Conservation (phyloP, 768 basidiomycete species). For the Dioszegia aurantiaca region DNA sequence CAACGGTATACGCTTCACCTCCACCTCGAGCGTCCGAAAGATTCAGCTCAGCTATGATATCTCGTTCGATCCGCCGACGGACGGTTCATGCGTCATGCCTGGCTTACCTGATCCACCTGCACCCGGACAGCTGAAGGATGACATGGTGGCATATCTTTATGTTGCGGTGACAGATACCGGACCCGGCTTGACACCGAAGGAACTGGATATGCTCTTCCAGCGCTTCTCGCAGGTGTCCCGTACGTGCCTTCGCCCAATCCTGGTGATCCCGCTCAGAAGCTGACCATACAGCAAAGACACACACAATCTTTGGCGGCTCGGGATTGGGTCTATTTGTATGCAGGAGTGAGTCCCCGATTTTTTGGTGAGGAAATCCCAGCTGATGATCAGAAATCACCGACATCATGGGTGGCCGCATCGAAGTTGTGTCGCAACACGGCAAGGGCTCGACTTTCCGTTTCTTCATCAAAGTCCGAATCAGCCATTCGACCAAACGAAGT, state of each 20-base stretch:
- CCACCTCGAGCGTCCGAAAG: conserved; percentile 40
- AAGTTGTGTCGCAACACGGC: conserved; percentile 52
- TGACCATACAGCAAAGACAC: conserved; percentile 34
- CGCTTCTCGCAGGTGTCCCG: conserved; percentile 53
- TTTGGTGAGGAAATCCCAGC: not conserved
- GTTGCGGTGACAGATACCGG: conserved; percentile 51
- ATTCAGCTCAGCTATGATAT: conserved; percentile 51
- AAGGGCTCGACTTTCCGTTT: conserved; percentile 54
- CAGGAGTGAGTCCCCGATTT: conserved; percentile 45
- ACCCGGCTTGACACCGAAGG: conserved; percentile 53
- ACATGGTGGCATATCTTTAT: conserved; percentile 52
- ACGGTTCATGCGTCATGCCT: conserved; percentile 46
- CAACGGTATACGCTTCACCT: conserved; percentile 54
- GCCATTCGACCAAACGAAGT: conserved; percentile 13
- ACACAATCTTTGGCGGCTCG: conserved; percentile 47
- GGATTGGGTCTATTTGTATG: conserved; percentile 55
- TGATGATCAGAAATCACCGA: conserved; percentile 36
- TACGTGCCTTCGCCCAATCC: conserved; percentile 4
- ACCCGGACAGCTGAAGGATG: conserved; percentile 27
- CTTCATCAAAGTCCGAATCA: conserved; percentile 46
- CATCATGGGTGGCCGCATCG: conserved; percentile 52
- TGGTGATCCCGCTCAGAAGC: not conserved
- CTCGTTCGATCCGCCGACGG: conserved; percentile 44
- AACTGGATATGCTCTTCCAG: conserved; percentile 53
- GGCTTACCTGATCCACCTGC: conserved; percentile 19